Base-by-base conservation (phyloP, 2,329 filamentous ascomycete species). In the Penicillium sp. region DNA sequence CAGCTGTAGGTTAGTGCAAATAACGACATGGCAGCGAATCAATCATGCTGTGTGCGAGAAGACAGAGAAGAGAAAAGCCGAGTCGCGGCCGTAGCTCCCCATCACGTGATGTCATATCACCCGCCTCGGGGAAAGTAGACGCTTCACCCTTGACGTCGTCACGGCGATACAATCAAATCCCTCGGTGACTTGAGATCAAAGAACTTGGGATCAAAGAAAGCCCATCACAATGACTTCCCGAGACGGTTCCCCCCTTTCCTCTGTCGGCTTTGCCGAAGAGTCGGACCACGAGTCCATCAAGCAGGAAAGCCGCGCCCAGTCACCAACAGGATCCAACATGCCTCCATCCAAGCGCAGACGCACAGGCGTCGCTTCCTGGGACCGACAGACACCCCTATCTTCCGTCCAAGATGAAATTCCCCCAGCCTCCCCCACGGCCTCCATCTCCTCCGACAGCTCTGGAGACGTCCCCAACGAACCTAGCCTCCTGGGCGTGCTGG, bases 401-500 rank as follows among this genome's bases (percentile, higher is more conserved):
- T 67, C 69, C 5, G 62, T 70, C 18, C 71, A 72, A 44, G 70
- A 73, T 35, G 71, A 76, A 25, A 62, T 65, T 16, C 68, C 70
- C 20, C 70, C 74, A 13, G 57, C 69, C 70, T 80, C 53, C 72
- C 84, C 70, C 71, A 81, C 61, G 74, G 83, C 84, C 46, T 88
- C 91, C 48, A 86, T 97, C 54, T 96, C 91, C 7, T 90, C 89
- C 47, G 94, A 99, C 73, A 95, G 89, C 44, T 92, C 89, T 30
- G 90, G 90, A 70, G 91, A 90, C 51, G 84, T 92, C 44, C 89
- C 89, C 24, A 86, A 83, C 66, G 89, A 86, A 1, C 88, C 75
- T 68, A 87, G 66, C 76, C 84, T 35, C 33, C 62, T 65, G 52
- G 69, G 64, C 51, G 68, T 69, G 52, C 71, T 75, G 45, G 74